Evolutionary conservation across 257 asterid genomes (phyloP), one percentile per base, ranked within the genome.

Genomic region (Solanum verrucosum): DNA sequence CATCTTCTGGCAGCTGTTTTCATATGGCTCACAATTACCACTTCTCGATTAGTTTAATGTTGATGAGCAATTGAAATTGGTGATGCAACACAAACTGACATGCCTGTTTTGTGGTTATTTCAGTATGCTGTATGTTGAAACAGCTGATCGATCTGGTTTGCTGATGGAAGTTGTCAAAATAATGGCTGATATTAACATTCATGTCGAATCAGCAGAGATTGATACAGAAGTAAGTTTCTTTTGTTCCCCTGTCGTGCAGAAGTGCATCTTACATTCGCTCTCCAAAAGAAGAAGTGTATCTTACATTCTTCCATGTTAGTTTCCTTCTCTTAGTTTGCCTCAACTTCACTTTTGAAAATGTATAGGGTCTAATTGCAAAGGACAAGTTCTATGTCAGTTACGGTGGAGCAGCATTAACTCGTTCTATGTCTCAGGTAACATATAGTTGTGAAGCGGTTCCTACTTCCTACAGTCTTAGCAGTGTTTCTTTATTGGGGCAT

Each of bases 61-160:
- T 67, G 78, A 56, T 16, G 40, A 33, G 40, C 52, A 46, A 38
- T 46, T 18, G 44, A 23, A 33, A 72, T 70, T 20, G 49, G 52
- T 52, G 56, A 73, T 31, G 60, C 65, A 23, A 71, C 60, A 67
- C 77, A 42, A 25, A 49, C 60, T 59, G 44, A 31, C 86, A 29
- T 84, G 44, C 42, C 86, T 60, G 31, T 38, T 21, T 65, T 87
- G 59, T 88, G 87, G 40, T 74, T 49, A 84, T 92, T 91, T 90
- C 98, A 97, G 99, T 95, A 92, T 95, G 95, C 99, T 97, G 89
- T 92, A 84, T 83, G 84, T 97, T 83, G 99, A 96, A 93, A 95
- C 99, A 25, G 98, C 99, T 38, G 99, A 96, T 90, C 97, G 99
- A 83, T 94, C 99, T 4, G 99, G 99, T 84, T 88, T 97, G 91